Evolutionary conservation across 352 stramenopile species (phyloP).

Genomic region (Globisporangium carolinianum): DNA sequence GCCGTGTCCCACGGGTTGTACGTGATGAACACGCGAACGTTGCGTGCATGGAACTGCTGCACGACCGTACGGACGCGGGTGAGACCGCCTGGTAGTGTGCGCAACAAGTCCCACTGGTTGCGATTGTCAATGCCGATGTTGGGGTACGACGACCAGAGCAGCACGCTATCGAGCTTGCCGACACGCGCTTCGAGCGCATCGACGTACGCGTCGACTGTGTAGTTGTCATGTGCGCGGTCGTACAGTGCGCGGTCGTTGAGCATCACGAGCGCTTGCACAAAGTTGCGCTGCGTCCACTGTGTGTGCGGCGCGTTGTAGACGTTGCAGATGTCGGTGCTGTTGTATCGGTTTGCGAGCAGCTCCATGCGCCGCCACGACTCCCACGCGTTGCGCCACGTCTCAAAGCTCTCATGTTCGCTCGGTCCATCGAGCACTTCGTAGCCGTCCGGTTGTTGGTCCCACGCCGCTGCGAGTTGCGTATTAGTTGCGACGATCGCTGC

Average conservation of each 20-base stretch:
- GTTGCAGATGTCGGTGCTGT: conserved; percentile 41
- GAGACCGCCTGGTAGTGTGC: conserved; percentile 49
- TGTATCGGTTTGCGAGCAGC: conserved; percentile 56
- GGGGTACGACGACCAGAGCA: conserved; percentile 78
- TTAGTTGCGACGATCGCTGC: no score
- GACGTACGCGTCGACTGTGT: conserved; percentile 69
- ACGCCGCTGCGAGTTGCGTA: conserved; percentile 14
- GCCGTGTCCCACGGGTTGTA: conserved; percentile 84
- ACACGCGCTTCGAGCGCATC: conserved; percentile 41
- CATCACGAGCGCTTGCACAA: conserved; percentile 74
- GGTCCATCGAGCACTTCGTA: conserved; percentile 80
- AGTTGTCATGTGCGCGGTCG: conserved; percentile 50
- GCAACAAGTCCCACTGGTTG: conserved; percentile 75
- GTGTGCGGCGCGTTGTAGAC: conserved; percentile 59
- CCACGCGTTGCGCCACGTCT: conserved; percentile 57
- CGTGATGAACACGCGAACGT: conserved; percentile 62
- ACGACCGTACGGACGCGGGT: conserved; percentile 38
- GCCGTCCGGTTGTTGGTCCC: conserved; percentile 70
- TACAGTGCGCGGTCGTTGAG: conserved; percentile 73
- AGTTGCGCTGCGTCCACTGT: conserved; percentile 74
- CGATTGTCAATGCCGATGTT: conserved; percentile 79
- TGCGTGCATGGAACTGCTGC: conserved; percentile 47
- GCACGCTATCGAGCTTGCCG: conserved; percentile 65
- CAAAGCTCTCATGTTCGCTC: conserved; percentile 18
- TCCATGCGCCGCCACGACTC: conserved; percentile 64